phyloP scores from a whole-genome alignment of 1,139 yeast species.

The Nakaseomyces glabratus region DNA sequence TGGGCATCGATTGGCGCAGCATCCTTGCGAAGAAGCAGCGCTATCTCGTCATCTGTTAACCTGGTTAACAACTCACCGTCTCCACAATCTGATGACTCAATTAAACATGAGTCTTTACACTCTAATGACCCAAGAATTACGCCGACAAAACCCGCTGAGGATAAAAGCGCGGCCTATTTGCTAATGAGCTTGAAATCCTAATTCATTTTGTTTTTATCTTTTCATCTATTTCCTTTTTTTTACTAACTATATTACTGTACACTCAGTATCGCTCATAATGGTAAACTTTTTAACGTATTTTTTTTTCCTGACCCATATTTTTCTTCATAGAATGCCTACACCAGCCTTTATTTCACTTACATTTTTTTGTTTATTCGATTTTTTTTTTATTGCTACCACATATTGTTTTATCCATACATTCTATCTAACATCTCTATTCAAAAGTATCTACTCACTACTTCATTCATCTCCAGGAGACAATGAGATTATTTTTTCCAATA shows the following conservation, averaged over 20 bases:
- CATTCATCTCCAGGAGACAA: too few species aligned
- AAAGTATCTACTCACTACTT: too few species aligned
- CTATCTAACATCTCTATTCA: too few species aligned
- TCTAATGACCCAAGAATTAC: conserved; percentile 8
- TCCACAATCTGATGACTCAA: conserved; percentile 16
- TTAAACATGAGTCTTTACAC: conserved; percentile 10
- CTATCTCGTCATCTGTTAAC: conserved; percentile 10
- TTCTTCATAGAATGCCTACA: not conserved
- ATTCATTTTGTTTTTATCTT: not conserved
- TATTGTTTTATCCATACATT: too few species aligned
- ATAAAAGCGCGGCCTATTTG: conserved; percentile 25
- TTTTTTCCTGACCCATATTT: not conserved
- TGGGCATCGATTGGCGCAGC: conserved; percentile 88
- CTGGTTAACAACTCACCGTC: conserved; percentile 8
- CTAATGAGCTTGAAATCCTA: conserved; percentile 26
- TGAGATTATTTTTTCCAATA: too few species aligned
- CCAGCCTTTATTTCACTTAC: not conserved
- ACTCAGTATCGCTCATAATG: not conserved
- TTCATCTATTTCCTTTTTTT: not conserved
- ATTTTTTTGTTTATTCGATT: not conserved
- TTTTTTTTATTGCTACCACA: too few species aligned
- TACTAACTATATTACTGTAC: not conserved
- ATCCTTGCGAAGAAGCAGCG: conserved; percentile 36
- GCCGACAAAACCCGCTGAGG: conserved; percentile 14
- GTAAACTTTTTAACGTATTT: not conserved